Conservation (phyloP, 192 early-diverging fungal species). For the Mortierella hygrophila region DNA sequence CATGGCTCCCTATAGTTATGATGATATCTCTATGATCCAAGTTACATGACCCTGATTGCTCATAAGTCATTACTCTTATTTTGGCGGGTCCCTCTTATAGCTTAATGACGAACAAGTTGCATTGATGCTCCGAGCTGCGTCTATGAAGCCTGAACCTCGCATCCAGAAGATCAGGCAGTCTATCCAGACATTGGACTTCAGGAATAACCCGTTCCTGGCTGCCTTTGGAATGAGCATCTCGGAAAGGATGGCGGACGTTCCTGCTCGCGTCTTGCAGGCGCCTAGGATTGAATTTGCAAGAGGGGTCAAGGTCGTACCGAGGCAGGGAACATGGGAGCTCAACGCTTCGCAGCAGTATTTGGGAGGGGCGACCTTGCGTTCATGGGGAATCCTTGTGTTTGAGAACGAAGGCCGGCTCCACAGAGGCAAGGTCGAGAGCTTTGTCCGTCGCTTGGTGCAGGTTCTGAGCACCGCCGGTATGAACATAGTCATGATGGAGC, state of each 20-base stretch:
- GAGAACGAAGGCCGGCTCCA: conserved; percentile 2
- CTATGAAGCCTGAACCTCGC: conserved; percentile 81
- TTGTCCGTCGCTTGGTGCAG: conserved; percentile 2
- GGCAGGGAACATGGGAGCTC: conserved; percentile 23
- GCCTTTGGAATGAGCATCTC: conserved; percentile 80
- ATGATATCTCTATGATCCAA: not conserved
- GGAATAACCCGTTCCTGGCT: conserved; percentile 74
- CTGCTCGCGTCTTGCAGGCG: conserved; percentile 23
- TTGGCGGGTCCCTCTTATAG: conserved; percentile 28
- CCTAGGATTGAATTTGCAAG: conserved; percentile 61
- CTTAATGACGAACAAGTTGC: conserved; percentile 89
- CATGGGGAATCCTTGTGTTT: conserved; percentile 26
- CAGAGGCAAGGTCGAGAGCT: not conserved
- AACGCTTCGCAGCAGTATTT: not conserved
- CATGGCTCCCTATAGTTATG: not conserved
- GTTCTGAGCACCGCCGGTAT: conserved; percentile 13
- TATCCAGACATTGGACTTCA: conserved; percentile 71
- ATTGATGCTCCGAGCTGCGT: conserved; percentile 94
- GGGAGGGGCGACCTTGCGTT: not conserved
- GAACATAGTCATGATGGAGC: not conserved
- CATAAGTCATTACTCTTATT: not conserved
- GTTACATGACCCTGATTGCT: not conserved
- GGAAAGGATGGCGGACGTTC: conserved; percentile 72
- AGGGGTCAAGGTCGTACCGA: conserved; percentile 20
- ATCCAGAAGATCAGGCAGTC: conserved; percentile 82